Evolutionary conservation across 495 filamentous ascomycete genomes (phyloP).

Genomic region (Cairneyella variabilis): DNA sequence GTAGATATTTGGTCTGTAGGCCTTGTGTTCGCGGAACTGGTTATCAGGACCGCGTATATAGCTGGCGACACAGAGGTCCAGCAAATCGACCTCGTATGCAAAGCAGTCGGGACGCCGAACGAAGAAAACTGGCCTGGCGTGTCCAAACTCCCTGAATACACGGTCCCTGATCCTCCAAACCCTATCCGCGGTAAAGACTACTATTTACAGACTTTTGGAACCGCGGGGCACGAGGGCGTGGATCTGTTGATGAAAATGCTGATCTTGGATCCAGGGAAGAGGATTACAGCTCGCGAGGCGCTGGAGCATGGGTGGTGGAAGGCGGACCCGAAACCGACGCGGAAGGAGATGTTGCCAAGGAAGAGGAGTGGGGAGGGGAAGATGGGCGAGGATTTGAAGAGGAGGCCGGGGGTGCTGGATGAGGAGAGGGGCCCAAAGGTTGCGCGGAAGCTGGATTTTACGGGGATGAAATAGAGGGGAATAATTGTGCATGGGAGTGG

Average conservation of each 20-base stretch:
- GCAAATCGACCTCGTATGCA: constrained; percentile 74
- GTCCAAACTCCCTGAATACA: constrained; percentile 71
- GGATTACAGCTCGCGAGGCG: constrained; percentile 69
- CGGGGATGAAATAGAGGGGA: constrained; percentile 52
- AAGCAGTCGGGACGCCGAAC: constrained; percentile 83
- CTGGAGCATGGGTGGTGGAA: constrained; percentile 86
- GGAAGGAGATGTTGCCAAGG: constrained; percentile 75
- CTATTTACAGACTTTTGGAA: constrained; percentile 68
- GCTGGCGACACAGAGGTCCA: constrained; percentile 77
- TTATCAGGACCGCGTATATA: constrained; percentile 75
- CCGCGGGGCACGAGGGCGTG: constrained; percentile 73
- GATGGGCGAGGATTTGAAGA: constrained; percentile 79
- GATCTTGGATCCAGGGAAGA: constrained; percentile 75
- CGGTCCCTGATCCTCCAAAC: constrained; percentile 51
- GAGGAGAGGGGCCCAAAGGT: constrained; percentile 64
- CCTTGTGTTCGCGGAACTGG: constrained; percentile 86
- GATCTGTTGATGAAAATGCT: constrained; percentile 87
- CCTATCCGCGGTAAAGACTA: constrained; percentile 65
- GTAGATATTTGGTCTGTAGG: constrained; percentile 98
- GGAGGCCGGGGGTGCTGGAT: constrained; percentile 70
- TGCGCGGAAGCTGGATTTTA: constrained; percentile 86
- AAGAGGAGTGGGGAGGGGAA: constrained; percentile 66
- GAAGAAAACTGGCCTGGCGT: constrained; percentile 97
- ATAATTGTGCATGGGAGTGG: constrained; percentile 7
- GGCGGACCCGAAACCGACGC: constrained; percentile 75